A percentile compares a stretch with the other conserved stretches of the same genome.
Evolutionary conservation across 208 protist genomes (phyloP).

Genomic region (Borovskyia barvae): DNA sequence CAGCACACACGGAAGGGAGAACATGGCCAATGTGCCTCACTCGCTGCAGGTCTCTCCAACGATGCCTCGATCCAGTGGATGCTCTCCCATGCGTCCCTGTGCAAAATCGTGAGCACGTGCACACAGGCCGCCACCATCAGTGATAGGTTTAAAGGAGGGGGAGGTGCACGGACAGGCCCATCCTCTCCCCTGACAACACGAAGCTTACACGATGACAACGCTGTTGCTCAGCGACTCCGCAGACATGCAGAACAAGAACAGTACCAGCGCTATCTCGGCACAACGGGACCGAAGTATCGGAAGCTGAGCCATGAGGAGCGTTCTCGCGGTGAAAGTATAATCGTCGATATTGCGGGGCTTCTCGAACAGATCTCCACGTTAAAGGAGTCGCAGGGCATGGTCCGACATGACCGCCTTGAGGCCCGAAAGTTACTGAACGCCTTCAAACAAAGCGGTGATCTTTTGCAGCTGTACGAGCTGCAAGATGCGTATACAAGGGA

Average conservation of each 20-base stretch:
- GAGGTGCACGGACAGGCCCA: too few relatives aligned
- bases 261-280: slow-evolving; percentile 15
- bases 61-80: slow-evolving; percentile 14
- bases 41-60: too few relatives aligned
- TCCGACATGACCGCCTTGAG: slow-evolving; percentile 43
- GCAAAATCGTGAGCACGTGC: slow-evolving; percentile 2
- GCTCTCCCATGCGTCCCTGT: slow-evolving; percentile 8
- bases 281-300: slow-evolving; percentile 24
- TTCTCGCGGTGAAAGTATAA: slow-evolving; percentile 31
- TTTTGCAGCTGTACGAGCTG: slow-evolving; percentile 40
- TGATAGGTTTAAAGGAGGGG: neutral
- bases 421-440: slow-evolving; percentile 32
- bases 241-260: slow-evolving; percentile 4
- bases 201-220: too few relatives aligned
- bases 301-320: slow-evolving; percentile 35
- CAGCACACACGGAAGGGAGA: neutral
- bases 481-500: slow-evolving; percentile 34
- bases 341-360: slow-evolving; percentile 47
- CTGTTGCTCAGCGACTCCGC: slow-evolving; percentile 11
- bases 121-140: neutral
- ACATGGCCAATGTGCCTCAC: too few relatives aligned
- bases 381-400: slow-evolving; percentile 31
- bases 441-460: slow-evolving; percentile 53
- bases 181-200: too few relatives aligned
- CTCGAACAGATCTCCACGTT: slow-evolving; percentile 55